Conservation (phyloP, 768 basidiomycete species). For the Hortiboletus flavorubellus region DNA sequence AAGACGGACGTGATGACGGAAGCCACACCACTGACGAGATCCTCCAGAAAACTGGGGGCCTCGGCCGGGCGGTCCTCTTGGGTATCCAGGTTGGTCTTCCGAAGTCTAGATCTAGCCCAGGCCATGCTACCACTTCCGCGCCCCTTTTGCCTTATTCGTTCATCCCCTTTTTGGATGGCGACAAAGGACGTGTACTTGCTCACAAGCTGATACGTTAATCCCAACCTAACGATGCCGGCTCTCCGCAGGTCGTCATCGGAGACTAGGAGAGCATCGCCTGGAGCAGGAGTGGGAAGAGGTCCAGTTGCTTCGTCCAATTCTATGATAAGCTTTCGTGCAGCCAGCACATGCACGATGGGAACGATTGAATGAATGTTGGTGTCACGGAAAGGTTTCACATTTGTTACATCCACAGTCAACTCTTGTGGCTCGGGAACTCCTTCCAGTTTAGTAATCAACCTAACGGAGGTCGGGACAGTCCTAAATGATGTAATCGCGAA, state of each 20-base stretch:
- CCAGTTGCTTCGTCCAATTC: conserved; percentile 41
- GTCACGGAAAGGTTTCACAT: conserved; percentile 26
- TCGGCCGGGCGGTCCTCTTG: background rate
- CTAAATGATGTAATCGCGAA: conserved; percentile 30
- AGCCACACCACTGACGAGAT: conserved; percentile 16
- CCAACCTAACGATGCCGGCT: conserved; percentile 48
- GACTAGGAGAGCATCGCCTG: conserved; percentile 20
- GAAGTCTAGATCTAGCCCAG: conserved; percentile 20
- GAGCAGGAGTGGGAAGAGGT: conserved; percentile 31
- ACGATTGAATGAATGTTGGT: conserved; percentile 11
- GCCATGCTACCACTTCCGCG: background rate
- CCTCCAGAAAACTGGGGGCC: conserved; percentile 15
- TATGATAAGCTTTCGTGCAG: conserved; percentile 53
- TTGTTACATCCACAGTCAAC: conserved; percentile 18
- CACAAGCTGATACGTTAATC: conserved; percentile 48
- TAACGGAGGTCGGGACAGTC: conserved; percentile 26
- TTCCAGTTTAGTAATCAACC: conserved; percentile 27
- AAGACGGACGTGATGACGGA: conserved; percentile 18
- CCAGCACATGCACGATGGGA: conserved; percentile 49
- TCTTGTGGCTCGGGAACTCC: conserved; percentile 19
- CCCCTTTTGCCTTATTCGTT: conserved; percentile 8
- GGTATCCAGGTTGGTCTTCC: background rate
- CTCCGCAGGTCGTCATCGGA: conserved; percentile 36
- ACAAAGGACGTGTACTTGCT: conserved; percentile 56
- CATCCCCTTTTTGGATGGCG: conserved; percentile 42